Evolutionary conservation across 495 filamentous ascomycete genomes (phyloP), one percentile per base, ranked within the genome.

Genomic region (Penicillium steckii): DNA sequence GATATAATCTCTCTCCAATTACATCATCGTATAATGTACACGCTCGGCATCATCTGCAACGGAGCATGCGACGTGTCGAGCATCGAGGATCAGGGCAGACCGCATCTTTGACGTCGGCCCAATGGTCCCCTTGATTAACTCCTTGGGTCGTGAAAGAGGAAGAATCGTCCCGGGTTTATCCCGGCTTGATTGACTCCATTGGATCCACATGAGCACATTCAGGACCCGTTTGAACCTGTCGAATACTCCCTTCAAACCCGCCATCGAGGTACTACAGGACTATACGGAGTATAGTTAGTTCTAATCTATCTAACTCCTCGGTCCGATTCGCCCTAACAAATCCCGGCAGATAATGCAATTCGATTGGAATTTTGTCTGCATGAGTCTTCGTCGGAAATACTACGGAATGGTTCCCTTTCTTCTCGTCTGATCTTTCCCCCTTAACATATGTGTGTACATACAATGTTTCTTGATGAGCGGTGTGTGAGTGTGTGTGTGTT

Each of bases 341-440:
- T 60, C 57, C 53, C 47, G 56, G 53, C 41, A 59, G 61, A 64
- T 64, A 64, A 64, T 59, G 61, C 55, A 64, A 50, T 61, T 32
- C 50, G 30, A 46, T 50, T 58, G 50, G 60, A 57, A 55, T 52
- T 15, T 17, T 47, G 42, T 57, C 53, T 57, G 13, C 33, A 15
- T 37, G 33, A 3, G 2, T 37, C 15, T 37, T 37, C 15, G n/a
- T n/a, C n/a, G n/a, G n/a, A n/a, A n/a, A n/a, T n/a, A n/a, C n/a
- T n/a, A n/a, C n/a, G n/a, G n/a, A n/a, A n/a, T n/a, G n/a, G n/a
- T n/a, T n/a, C n/a, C n/a, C n/a, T n/a, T n/a, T n/a, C n/a, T n/a
- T n/a, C n/a, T n/a, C n/a, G n/a, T n/a, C n/a, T n/a, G n/a, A n/a
- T n/a, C n/a, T n/a, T n/a, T n/a, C n/a, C n/a, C n/a, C n/a, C n/a